phyloP scores from a whole-genome alignment of 2,329 filamentous ascomycete genomes.

The Huntiella moniliformis region DNA sequence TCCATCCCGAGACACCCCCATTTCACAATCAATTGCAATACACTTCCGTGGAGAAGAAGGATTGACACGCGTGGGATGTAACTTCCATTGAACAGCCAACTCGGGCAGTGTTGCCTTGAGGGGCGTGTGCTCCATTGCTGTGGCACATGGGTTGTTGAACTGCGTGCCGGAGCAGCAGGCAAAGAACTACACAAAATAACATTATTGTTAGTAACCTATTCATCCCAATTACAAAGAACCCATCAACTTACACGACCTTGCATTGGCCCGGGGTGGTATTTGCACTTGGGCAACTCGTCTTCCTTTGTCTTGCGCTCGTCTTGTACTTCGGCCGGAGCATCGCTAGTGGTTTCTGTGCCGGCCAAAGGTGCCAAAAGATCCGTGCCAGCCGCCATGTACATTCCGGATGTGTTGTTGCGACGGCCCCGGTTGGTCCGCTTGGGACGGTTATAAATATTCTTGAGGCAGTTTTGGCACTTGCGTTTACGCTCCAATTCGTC shows the following conservation, averaged over 20 bases:
- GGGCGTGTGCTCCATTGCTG: constrained; percentile 15
- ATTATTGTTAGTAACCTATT: constrained; percentile 4
- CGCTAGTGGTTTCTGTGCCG: not conserved
- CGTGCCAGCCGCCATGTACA: not conserved
- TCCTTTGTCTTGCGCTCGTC: not conserved
- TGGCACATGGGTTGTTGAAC: constrained; percentile 15
- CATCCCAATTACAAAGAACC: no score
- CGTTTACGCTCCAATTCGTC: constrained; percentile 18
- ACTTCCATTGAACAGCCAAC: constrained; percentile 16
- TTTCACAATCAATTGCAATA: constrained; percentile 36
- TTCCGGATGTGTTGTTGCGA: not conserved
- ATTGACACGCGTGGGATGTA: constrained; percentile 14
- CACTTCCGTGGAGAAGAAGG: constrained; percentile 11
- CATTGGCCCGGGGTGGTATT: constrained; percentile 16
- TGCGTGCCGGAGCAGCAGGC: constrained; percentile 17
- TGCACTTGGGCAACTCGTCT: constrained; percentile 6
- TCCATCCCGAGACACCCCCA: constrained; percentile 26
- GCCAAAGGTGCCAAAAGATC: not conserved
- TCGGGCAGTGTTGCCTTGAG: constrained; percentile 12
- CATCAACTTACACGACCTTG: constrained; percentile 15
- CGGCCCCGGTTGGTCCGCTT: not conserved
- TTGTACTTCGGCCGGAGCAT: not conserved
- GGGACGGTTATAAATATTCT: constrained; percentile 7
- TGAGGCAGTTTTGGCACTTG: constrained; percentile 17
- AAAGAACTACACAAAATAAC: constrained; percentile 13